Evolutionary conservation across 192 early-diverging fungal genomes (phyloP), one percentile per base, ranked within the genome.

Genomic region (Lunasporangiospora selenospora): DNA sequence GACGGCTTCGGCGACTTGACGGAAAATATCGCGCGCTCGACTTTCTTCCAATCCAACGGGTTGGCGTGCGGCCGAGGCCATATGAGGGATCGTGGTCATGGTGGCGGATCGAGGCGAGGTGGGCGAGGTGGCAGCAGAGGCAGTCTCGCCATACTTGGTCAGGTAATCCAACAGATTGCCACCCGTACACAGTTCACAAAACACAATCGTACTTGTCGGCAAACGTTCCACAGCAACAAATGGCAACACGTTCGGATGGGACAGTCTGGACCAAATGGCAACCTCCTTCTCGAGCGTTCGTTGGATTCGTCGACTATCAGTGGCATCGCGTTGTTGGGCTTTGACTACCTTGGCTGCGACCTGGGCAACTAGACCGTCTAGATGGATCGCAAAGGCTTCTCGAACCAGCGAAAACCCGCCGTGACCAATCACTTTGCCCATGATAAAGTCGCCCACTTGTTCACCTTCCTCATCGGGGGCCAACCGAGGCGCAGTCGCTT

Each of bases 321-420:
- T 53, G 4, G 57, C 36, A 4, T 79, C 71, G 8, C 47, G 45
- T 31, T 73, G 59, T 31, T 73, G 59, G 11, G 88, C 87, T 47
- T 71, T 82, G 55, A 91, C 82, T 36, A 92, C 80, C 76, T 94
- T 94, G 65, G 91, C 67, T 4, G 90, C 92, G 2, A 88, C 83
- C 39, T 63, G 79, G 49, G 79, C 63, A n/a, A n/a, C n/a, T n/a
- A 66, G 18, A 9, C n/a, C 19, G 9, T 58, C 70, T 19, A 66
- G 65, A 27, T 75, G 77, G 8, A 82, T 79, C 40, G 71, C 73
- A 46, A 41, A 76, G n/a, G 83, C 93, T 60, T 90, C 85, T 47
- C 87, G 85, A 10, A 95, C 93, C 24, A 81, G 64, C 9, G 89
- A 89, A 55, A 92, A 95, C 23, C 89, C 87, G 26, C 93, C 93